Conservation (phyloP, 163 green algal species). For the Scenedesmus sp. region DNA sequence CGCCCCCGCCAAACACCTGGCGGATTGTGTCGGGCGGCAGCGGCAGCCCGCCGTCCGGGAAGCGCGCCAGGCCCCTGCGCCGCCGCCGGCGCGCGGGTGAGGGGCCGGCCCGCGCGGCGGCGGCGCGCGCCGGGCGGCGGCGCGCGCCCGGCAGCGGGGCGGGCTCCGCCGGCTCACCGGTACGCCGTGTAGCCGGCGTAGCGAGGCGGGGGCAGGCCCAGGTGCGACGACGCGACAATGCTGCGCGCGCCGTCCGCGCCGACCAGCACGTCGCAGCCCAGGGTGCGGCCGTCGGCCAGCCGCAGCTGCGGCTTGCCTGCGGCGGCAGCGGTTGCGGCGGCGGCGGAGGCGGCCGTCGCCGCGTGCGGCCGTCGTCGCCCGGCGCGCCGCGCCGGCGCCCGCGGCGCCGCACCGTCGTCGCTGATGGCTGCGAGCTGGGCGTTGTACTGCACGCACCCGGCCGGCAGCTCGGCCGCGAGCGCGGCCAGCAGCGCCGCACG, state of each 20-base stretch:
- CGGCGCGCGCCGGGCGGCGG: no score
- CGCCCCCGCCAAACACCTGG: slow-evolving; percentile 31
- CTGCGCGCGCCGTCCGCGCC: slow-evolving; percentile 81
- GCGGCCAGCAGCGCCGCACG: slow-evolving; percentile 66
- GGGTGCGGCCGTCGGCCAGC: slow-evolving; percentile 20
- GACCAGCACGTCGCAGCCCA: slow-evolving; percentile 67
- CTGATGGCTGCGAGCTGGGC: not conserved
- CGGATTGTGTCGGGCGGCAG: slow-evolving; percentile 64
- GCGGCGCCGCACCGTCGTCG: not conserved
- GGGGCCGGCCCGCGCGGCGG: no score
- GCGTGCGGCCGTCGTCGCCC: no score
- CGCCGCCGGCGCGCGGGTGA: no score
- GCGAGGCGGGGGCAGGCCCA: slow-evolving; percentile 54
- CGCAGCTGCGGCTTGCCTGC: slow-evolving; percentile 40
- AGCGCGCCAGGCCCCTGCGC: slow-evolving; percentile 71
- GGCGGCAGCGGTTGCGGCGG: not conserved
- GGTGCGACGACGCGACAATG: slow-evolving; percentile 51
- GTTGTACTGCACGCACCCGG: slow-evolving; percentile 51
- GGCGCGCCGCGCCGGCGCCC: no score
- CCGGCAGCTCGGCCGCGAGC: slow-evolving; percentile 55
- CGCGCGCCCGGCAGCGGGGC: no score
- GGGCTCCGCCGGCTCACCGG: slow-evolving; percentile 59
- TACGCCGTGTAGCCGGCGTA: slow-evolving; percentile 74
- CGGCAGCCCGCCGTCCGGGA: slow-evolving; percentile 39
- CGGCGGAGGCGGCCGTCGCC: no score